Evolutionary conservation across 225 moss, liverwort and hornwort genomes (phyloP), one percentile per base, ranked within the genome.

Genomic region (Anthoceros angustus): DNA sequence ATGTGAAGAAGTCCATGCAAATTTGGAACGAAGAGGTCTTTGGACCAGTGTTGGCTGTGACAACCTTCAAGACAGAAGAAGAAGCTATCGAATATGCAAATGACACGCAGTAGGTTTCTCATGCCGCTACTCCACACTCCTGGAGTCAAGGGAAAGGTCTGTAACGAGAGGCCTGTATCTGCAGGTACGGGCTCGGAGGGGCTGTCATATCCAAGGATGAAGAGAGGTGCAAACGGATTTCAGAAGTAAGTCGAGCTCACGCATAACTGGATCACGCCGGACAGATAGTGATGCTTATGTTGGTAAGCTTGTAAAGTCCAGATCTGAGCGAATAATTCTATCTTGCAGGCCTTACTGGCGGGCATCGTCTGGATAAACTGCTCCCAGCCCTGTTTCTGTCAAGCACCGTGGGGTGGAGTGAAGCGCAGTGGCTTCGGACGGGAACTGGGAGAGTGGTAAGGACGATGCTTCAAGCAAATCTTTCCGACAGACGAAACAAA

Each of bases 361-460:
- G 98, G 98, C 42, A 86, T 98, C 61, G 82, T 98, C 41, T 98
- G 98, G 98, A 92, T 98, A 64, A 98, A 98, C 66, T 98, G 98
- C 65, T 98, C 98, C 8, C 98, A 98, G 46, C 98, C 98, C 46
- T 98, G 98, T 78, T 98, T 98, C 69, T 87, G 87, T 70, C 98
- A 98, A 86, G 92, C 98, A 67, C 98, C 98, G 6, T 98, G 98
- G 98, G 98, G 98, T 75, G 98, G 98, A 9, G 92, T 78, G 67
- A 98, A 98, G 73, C 86, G 98, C 67, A 98, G 98, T 73, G 98
- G 98, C 25, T 90, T 87, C 75, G 93, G 93, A 69, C 75, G 93
- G 49, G 93, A 93, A 72, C 72, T 93, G 71, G 93, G 93, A 81
- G 84, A 87, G 81, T 93, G 93, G 93, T 93, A 76, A 77, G 73